phyloP scores from a whole-genome alignment of 192 early-diverging fungal species.

The Coemansia sp. region DNA sequence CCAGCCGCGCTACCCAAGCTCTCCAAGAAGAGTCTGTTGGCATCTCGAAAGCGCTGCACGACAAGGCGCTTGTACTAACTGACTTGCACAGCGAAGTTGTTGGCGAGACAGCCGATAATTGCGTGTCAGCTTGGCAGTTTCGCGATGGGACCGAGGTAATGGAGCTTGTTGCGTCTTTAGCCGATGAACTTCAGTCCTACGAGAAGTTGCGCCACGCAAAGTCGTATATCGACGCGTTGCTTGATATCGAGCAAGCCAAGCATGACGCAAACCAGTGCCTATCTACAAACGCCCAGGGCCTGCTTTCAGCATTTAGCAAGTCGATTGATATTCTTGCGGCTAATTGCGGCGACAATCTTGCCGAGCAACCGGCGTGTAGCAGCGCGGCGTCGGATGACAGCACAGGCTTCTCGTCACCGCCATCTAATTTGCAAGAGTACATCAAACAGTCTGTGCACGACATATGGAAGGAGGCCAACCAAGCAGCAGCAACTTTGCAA shows the following conservation, averaged over 20 bases:
- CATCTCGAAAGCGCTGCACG: conserved; percentile 4
- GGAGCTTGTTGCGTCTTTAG: conserved; percentile 29
- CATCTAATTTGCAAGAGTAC: conserved; percentile 19
- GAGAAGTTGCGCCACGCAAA: conserved; percentile 29
- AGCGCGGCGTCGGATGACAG: not conserved
- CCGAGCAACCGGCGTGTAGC: not conserved
- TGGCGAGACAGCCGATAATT: conserved; percentile 13
- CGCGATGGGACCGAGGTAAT: conserved; percentile 35
- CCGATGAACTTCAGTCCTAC: conserved; percentile 21
- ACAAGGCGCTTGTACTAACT: conserved; percentile 23
- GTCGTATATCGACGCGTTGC: conserved; percentile 31
- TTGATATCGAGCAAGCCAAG: conserved; percentile 23
- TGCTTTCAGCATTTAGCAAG: conserved; percentile 16
- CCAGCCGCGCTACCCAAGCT: conserved; percentile 2
- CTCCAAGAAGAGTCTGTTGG: conserved; percentile 9
- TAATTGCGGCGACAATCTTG: not conserved
- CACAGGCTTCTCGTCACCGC: not conserved
- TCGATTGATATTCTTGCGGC: conserved; percentile 12
- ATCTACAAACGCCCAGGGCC: conserved; percentile 8
- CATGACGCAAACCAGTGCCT: conserved; percentile 9
- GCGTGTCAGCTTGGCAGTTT: conserved; percentile 39
- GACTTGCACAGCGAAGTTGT: conserved; percentile 38
- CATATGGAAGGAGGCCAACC: conserved; percentile 25
- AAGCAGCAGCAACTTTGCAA: conserved; percentile 17
- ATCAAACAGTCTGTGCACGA: conserved; percentile 12